Base-by-base conservation (phyloP, 2,329 filamentous ascomycete species). In the Plenodomus biglobosus region DNA sequence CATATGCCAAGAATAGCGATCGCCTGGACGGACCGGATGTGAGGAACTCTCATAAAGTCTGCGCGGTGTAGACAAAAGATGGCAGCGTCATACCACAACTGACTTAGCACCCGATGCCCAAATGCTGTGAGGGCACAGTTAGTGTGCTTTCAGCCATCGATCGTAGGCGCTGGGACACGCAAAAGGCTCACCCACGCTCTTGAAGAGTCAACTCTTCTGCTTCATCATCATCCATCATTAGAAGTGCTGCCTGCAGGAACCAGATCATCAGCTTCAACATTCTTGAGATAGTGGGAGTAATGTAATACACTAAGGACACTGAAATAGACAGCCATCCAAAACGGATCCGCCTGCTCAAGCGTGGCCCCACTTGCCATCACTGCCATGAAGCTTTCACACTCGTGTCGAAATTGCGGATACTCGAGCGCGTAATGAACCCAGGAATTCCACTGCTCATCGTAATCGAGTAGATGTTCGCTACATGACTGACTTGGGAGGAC, bases 401-500 rank as follows among this genome's bases (percentile, higher is more conserved):
- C 38, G 6, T 36, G 5, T 10, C 24, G 30, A 18, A 47, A 47
- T 11, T 19, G 19, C 22, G 44, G 44, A 17, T 47, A 47, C 40
- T 47, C 44, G 16, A 47, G 44, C 15, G 44, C 44, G 24, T 47
- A 47, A 32, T 47, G 44, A 17, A 47, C 44, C 44, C 44, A 47
- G 5, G 44, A 47, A 20, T 47, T 42, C 38, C 38, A 47, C 30
- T 17, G 34, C 44, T 42, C 40, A 17, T 47, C 44, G 16, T 42
- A 39, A 16, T 38, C 44, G 16, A 47, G 30, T 19, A 47, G 44
- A 15, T 16, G 1, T n/a, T 38, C 24, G 20, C 38, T 42, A 40
- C 44, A 47, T 3, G 15, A 16, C 3, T 2, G 30, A 18, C 18
- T 42, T 6, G 44, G 44, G 15, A 47, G 16, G 15, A 42, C 15